phyloP scores from a whole-genome alignment of 768 basidiomycete species.

The Tulasnella sp. region DNA sequence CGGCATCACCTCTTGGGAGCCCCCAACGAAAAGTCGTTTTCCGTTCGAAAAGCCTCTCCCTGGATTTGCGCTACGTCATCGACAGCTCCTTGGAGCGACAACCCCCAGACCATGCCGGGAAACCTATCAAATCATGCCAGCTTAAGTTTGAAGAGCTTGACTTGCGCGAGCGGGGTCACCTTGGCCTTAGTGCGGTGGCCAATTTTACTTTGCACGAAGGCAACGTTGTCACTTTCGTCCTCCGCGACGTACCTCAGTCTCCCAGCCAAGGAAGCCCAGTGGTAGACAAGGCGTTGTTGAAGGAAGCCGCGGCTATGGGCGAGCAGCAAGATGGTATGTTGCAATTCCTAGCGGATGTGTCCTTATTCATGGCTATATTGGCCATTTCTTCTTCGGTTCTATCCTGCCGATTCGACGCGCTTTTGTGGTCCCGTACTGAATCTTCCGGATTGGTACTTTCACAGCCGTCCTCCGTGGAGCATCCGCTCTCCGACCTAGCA shows the following conservation, averaged over 20 bases:
- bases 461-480: background rate
- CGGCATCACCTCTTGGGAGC: conserved; percentile 28
- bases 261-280: no score
- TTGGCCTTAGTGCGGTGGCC: conserved; percentile 59
- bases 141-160: conserved; percentile 35
- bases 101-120: conserved; percentile 38
- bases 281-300: background rate
- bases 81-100: conserved; percentile 1
- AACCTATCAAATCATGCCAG: conserved; percentile 34
- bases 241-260: conserved; percentile 42
- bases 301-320: background rate
- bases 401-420: no score
- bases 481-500: conserved; percentile 11
- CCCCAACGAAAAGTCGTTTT: conserved; percentile 59
- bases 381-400: no score
- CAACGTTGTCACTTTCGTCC: conserved; percentile 82
- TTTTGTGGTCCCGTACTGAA: background rate
- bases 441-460: background rate
- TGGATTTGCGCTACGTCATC: conserved; percentile 75
- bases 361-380: no score
- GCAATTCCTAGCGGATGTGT: background rate
- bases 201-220: conserved; percentile 72
- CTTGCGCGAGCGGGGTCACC: conserved; percentile 48
- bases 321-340: background rate
- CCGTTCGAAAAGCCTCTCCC: conserved; percentile 48